phyloP scores from a whole-genome alignment of 768 basidiomycete species.

The Neoboletus magnificus region DNA sequence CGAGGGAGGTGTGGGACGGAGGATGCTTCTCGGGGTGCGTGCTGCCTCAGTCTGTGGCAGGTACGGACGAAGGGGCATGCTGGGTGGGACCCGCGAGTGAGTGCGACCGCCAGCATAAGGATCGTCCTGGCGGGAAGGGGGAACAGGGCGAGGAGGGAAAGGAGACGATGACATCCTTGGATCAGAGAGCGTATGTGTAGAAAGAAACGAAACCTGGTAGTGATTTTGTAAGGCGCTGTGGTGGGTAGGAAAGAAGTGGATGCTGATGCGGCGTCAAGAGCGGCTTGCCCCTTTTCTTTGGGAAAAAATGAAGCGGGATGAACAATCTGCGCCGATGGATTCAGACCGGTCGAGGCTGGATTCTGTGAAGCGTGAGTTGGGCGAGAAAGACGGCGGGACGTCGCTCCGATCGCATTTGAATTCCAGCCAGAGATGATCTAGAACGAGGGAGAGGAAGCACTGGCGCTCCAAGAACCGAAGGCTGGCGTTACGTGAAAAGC shows the following conservation, averaged over 20 bases:
- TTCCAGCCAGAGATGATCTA: slow-evolving; percentile 11
- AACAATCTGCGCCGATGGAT: slow-evolving; percentile 4
- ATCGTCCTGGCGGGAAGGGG: slow-evolving; percentile 9
- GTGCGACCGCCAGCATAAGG: not conserved
- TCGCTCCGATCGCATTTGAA: slow-evolving; percentile 19
- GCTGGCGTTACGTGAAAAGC: slow-evolving; percentile 19
- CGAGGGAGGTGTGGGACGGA: slow-evolving; percentile 12
- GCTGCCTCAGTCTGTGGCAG: slow-evolving; percentile 1
- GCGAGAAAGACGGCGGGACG: not conserved
- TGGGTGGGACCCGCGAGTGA: slow-evolving; percentile 1
- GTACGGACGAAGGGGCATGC: not conserved
- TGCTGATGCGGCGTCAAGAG: not conserved
- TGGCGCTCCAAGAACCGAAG: not conserved
- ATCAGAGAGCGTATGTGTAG: not conserved
- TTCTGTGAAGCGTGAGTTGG: not conserved
- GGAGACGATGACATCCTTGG: slow-evolving; percentile 19
- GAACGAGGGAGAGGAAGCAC: not conserved
- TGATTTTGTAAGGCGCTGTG: not conserved
- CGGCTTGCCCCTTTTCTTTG: not conserved
- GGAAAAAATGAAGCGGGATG: not conserved
- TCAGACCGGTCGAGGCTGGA: slow-evolving; percentile 23
- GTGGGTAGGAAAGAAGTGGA: slow-evolving; percentile 3
- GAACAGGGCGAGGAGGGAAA: slow-evolving; percentile 17
- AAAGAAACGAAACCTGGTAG: not conserved
- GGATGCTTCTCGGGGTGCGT: slow-evolving; percentile 15